Percentiles rank a stretch among this genome's conserved stretches.
These are phyloP conservation scores for Chalciporus sp. DNA, from an alignment of 1,284 basidiomycete genomes.

Conservation along the genomic window DNA sequence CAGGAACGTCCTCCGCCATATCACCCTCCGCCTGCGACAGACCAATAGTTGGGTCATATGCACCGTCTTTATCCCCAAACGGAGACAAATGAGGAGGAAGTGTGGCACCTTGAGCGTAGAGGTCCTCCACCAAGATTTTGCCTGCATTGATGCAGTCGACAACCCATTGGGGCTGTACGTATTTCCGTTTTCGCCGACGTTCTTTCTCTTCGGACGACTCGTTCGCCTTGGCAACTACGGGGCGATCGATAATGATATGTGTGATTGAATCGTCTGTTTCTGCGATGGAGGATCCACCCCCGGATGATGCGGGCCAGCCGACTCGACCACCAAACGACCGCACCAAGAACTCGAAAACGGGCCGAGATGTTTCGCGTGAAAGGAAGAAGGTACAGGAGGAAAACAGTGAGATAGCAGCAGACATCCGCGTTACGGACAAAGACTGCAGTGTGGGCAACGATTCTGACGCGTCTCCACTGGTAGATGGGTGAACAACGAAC, in stretches of 20 bases:
- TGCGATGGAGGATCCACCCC: slow-evolving; percentile 79
- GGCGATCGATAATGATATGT: slow-evolving; percentile 95
- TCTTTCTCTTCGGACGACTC: slow-evolving; percentile 66
- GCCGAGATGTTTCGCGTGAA: slow-evolving; percentile 90
- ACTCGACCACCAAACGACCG: slow-evolving; percentile 90
- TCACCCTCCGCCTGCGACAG: slow-evolving; percentile 41
- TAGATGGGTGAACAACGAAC: slow-evolving; percentile 68
- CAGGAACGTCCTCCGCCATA: slow-evolving; percentile 39
- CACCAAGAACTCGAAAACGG: slow-evolving; percentile 94
- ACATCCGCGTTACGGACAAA: slow-evolving; percentile 59
- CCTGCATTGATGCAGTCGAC: slow-evolving; percentile 94
- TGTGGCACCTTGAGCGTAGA: slow-evolving; percentile 84
- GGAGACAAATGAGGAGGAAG: slow-evolving; percentile 97
- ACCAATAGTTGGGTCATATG: slow-evolving; percentile 68
- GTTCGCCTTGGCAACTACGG: slow-evolving; percentile 51
- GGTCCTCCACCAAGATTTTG: slow-evolving; percentile 83
- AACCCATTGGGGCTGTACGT: slow-evolving; percentile 98
- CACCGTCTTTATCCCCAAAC: slow-evolving; percentile 83
- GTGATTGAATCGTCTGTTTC: slow-evolving; percentile 85
- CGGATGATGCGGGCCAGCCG: slow-evolving; percentile 88
- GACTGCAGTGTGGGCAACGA: slow-evolving; percentile 81
- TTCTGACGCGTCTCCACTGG: slow-evolving; percentile 52
- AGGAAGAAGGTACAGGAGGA: slow-evolving; percentile 91
- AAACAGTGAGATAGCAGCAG: slow-evolving; percentile 69
- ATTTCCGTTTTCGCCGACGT: slow-evolving; percentile 73